A percentile compares a stretch with the other conserved stretches of the same genome.
Evolutionary conservation across 768 basidiomycete species (phyloP).

Genomic region (Calocera cornea): DNA sequence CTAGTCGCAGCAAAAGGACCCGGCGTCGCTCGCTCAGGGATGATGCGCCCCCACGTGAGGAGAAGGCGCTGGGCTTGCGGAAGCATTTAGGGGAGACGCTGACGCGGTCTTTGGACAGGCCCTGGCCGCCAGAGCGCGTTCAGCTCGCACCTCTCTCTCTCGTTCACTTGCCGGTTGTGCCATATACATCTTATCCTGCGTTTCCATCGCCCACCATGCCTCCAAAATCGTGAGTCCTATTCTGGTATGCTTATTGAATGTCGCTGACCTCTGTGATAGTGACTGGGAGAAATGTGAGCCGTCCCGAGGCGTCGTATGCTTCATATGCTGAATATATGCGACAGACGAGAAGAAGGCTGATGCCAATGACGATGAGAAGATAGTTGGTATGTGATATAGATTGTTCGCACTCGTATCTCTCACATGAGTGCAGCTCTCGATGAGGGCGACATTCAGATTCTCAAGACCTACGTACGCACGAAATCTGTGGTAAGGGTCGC

Average conservation of each 20-base stretch:
- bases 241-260: neutral
- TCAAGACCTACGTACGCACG: slow-evolving; percentile 79
- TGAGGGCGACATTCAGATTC: slow-evolving; percentile 95
- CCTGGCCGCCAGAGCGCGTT: neutral
- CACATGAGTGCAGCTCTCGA: slow-evolving; percentile 55
- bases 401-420: slow-evolving; percentile 6
- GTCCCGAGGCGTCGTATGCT: neutral
- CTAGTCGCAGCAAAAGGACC: neutral
- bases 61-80: neutral
- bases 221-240: slow-evolving; percentile 76
- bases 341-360: slow-evolving; percentile 76
- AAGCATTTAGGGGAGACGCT: neutral
- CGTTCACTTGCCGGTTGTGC: neutral
- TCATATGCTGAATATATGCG: slow-evolving; percentile 6
- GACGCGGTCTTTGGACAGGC: neutral
- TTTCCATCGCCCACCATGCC: slow-evolving; percentile 44
- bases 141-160: neutral
- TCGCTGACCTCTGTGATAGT: slow-evolving; percentile 32
- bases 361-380: slow-evolving; percentile 86
- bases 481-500: neutral
- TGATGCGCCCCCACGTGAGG: neutral
- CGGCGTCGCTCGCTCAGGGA: neutral
- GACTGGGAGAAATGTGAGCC: slow-evolving; percentile 96
- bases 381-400: slow-evolving; percentile 41
- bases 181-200: neutral